These are phyloP conservation scores for Pseudognaphalium luteoalbum DNA, from an alignment of 129 eudicot genomes.

Conservation along the genomic window DNA sequence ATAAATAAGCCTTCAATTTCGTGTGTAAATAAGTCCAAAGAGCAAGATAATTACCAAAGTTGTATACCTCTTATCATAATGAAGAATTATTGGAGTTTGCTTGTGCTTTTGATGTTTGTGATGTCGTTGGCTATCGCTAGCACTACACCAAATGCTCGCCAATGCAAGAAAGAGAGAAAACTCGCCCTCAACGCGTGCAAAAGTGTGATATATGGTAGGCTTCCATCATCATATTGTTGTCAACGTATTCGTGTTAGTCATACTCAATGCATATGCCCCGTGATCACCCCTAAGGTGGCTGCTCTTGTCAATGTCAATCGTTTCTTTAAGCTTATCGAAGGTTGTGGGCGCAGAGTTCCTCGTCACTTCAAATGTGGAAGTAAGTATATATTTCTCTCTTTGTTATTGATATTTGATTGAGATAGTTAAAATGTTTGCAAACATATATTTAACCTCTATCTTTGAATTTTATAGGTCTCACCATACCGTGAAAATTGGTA, in stretches of 20 bases:
- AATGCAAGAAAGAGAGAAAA: constrained; percentile 46
- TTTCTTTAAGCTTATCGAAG: constrained; percentile 36
- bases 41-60: neutral
- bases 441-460: neutral
- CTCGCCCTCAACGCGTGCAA: constrained; percentile 40
- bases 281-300: constrained; percentile 44
- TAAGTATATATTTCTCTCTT: constrained; percentile 5
- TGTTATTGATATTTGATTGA: neutral
- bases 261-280: constrained; percentile 48
- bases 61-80: neutral
- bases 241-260: constrained; percentile 42
- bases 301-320: constrained; percentile 36
- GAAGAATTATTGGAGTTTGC: constrained; percentile 21
- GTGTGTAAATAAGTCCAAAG: neutral
- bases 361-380: constrained; percentile 58
- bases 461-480: constrained; percentile 27
- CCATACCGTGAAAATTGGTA: constrained; percentile 12
- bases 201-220: constrained; percentile 35
- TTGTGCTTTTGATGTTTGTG: constrained; percentile 16
- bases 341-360: constrained; percentile 60
- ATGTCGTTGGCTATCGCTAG: neutral
- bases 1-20: no score
- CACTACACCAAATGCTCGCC: constrained; percentile 25
- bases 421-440: neutral
- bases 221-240: constrained; percentile 45